Base-by-base conservation (phyloP, 805 yeast genomes). In the Hemisphaericaspora nanyangensis region DNA sequence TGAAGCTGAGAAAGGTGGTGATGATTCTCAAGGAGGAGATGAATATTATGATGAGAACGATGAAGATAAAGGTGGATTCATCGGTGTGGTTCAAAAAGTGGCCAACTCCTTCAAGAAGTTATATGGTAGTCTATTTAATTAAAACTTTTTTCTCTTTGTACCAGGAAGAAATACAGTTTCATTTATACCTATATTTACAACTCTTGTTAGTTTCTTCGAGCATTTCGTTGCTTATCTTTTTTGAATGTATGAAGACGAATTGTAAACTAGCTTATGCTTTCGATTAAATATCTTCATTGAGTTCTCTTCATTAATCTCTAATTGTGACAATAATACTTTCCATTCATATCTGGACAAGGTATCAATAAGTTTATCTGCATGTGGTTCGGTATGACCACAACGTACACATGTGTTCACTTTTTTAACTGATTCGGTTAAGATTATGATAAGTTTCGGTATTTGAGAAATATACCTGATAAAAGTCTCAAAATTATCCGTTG, bases 351-450 rank as follows among this genome's bases (percentile, higher is more conserved):
- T 28, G 4, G 46, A 35, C 19, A 52, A 35, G 7, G 36, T 33
- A 12, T 43, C 44, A 5, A 50, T 34, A n/a, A 31, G 27, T 16
- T 31, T 37, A 28, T 32, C 35, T 15, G 44, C 35, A 12, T 47
- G 45, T 16, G 37, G 35, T 17, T 48, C 46, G 26, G 46, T 46
- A 29, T 46, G 44, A 2, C 71, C 71, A 50, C 71, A 65, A n/a
- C 54, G 60, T 12, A 47, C 49, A 47, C 71, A 65, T 1, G 62
- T 55, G 26, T 53, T 55, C 31, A 55, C 38, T 15, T 44, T 49
- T 24, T 35, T 45, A 1, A 51, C 53, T 12, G 47, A 47, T 29
- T 61, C 51, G 36, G 50, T 52, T 30, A 64, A 50, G 5, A 52
- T 50, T 7, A 65, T 51, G 2, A 47, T 46, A 17, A 65, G 40